These are phyloP conservation scores for Hypoxylon sp. DNA, from an alignment of 2,329 filamentous ascomycete species.

Conservation along the genomic window DNA sequence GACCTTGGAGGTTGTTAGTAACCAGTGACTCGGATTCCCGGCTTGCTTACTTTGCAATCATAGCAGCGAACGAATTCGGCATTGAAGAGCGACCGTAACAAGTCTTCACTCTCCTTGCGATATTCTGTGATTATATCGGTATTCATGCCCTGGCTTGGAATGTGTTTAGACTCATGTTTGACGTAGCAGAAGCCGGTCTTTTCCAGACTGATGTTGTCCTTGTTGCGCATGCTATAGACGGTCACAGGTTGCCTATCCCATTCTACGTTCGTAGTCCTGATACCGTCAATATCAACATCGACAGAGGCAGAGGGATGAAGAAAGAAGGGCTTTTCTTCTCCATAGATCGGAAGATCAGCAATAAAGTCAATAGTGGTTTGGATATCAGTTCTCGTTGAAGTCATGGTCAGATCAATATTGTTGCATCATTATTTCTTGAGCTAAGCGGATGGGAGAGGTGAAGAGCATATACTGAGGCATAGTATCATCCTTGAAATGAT, in stretches of 20 bases:
- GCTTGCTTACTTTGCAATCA: constrained; percentile 18
- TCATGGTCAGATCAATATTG: neutral
- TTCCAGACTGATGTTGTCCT: constrained; percentile 9
- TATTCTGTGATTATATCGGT: constrained; percentile 6
- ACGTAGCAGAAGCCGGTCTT: constrained; percentile 27
- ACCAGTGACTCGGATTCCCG: too few species aligned
- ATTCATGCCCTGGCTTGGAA: constrained; percentile 3
- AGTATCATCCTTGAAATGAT: neutral
- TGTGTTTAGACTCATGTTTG: constrained; percentile 18
- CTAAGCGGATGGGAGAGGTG: neutral
- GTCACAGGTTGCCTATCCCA: constrained; percentile 24
- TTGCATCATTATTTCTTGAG: neutral
- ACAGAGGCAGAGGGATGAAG: constrained; percentile 20
- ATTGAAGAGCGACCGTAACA: constrained; percentile 18
- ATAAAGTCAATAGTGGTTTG: constrained; percentile 26
- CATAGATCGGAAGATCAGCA: constrained; percentile 17
- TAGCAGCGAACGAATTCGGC: constrained; percentile 28
- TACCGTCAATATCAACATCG: constrained; percentile 12
- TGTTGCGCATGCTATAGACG: constrained; percentile 21
- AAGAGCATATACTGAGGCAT: neutral
- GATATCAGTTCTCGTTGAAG: neutral
- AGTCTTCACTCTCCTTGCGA: constrained; percentile 14
- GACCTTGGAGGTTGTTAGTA: constrained; percentile 5
- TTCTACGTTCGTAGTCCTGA: constrained; percentile 24
- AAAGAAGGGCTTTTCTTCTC: constrained; percentile 27